Evolutionary conservation across 2,329 filamentous ascomycete genomes (phyloP), one percentile per base, ranked within the genome.

Genomic region (Aspergillus sp.): DNA sequence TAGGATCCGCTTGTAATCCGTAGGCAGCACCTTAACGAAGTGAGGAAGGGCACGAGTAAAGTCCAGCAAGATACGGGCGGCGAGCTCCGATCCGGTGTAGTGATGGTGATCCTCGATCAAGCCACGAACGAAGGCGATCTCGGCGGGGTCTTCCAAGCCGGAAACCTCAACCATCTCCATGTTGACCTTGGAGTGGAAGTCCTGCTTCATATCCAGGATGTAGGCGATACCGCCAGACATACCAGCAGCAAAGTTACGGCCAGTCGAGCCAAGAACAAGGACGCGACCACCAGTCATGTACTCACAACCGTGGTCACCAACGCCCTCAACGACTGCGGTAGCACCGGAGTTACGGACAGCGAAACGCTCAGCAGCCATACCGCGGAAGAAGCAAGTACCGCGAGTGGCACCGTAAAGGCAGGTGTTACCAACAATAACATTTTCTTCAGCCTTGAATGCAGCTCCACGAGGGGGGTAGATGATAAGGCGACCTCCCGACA

Each of bases 161-260:
- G 90, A 90, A 25, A 94, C 88, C 79, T 97, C 93, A 68, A 98
- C 94, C 94, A 98, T 97, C 81, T 98, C 94, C 72, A 88, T 90
- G 81, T 98, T 98, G 80, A 97, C 89, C 85, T 97, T 97, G 69
- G 89, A 87, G 76, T 91, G 83, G 81, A 97, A 97, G 79, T 97
- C 92, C 66, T 90, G 86, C 75, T 94, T 86, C 73, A 95, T 89
- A 73, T 98, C 94, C 30, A 98, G 86, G 57, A 97, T 87, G 72
- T 97, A 98, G 17, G 93, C 93, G 71, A 98, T 97, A 83, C 94
- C 94, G 74, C 94, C 94, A 72, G 93, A 97, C 94, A 98, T 98
- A 84, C 94, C 94, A 63, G 94, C 94, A 70, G 93, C 94, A 73
- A 98, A 98, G 84, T 98, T 98, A 70, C 94, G 93, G 49, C 94